phyloP scores from a whole-genome alignment of 2,329 filamentous ascomycete genomes.

The Orbilia javanica region DNA sequence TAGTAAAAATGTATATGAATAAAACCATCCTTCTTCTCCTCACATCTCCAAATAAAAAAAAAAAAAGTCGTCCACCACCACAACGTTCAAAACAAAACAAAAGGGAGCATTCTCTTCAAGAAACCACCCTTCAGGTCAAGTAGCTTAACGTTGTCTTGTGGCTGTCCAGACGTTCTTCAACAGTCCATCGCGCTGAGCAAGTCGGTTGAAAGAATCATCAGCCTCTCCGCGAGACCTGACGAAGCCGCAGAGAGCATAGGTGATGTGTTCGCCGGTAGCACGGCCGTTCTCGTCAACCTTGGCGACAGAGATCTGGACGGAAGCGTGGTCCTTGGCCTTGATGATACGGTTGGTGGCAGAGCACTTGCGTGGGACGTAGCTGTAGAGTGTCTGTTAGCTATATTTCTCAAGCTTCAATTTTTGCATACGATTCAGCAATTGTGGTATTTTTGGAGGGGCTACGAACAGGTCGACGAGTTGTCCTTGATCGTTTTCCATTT shows the following conservation, averaged over 20 bases:
- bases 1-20: not conserved
- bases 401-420: constrained; percentile 12
- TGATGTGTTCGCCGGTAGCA: constrained; percentile 93
- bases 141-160: constrained; percentile 69
- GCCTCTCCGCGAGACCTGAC: constrained; percentile 97
- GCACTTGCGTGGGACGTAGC: constrained; percentile 99
- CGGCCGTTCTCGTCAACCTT: constrained; percentile 99
- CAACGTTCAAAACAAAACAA: not conserved
- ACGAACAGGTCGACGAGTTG: constrained; percentile 99
- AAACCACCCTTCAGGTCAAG: not conserved
- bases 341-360: constrained; percentile 99
- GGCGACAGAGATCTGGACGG: constrained; percentile 94
- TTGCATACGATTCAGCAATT: not conserved
- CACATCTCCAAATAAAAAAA: not conserved
- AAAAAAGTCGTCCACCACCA: not conserved
- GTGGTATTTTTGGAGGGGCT: constrained; percentile 19
- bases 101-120: too few relatives aligned
- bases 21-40: not conserved
- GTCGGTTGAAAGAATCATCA: constrained; percentile 93
- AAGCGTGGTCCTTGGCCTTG: constrained; percentile 99
- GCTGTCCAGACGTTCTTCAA: constrained; percentile 97
- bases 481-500: constrained; percentile 99
- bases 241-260: constrained; percentile 97
- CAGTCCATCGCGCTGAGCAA: constrained; percentile 95
- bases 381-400: constrained; percentile 65